Evolutionary conservation across 1,139 yeast species (phyloP).

Genomic region (Geotrichum aggregatum): DNA sequence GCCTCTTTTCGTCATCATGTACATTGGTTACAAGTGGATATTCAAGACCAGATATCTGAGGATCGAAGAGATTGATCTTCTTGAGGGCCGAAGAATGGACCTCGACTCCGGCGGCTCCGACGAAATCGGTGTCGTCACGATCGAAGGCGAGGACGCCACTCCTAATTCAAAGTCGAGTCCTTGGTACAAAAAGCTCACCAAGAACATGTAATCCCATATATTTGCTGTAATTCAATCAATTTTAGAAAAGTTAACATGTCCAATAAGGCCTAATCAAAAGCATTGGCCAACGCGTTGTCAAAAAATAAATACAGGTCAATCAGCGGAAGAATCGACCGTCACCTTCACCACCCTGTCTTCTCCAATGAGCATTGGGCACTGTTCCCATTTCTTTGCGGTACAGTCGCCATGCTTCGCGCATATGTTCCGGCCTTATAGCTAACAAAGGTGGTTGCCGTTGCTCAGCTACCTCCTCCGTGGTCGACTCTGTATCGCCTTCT

Average conservation of each 20-base stretch:
- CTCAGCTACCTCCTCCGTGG: slow-evolving; percentile 28
- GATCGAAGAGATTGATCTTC: slow-evolving; percentile 47
- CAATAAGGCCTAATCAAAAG: not conserved
- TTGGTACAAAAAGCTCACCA: not conserved
- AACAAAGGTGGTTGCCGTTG: slow-evolving; percentile 23
- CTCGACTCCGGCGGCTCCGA: slow-evolving; percentile 26
- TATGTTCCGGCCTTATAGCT: slow-evolving; percentile 73
- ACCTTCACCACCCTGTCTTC: slow-evolving; percentile 66
- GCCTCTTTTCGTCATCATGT: slow-evolving; percentile 52
- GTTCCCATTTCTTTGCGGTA: slow-evolving; percentile 61
- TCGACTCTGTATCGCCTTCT: slow-evolving; percentile 34
- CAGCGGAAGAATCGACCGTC: slow-evolving; percentile 65
- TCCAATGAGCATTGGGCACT: slow-evolving; percentile 63
- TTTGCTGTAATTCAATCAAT: not conserved
- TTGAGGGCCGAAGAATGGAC: slow-evolving; percentile 38
- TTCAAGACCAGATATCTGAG: slow-evolving; percentile 46
- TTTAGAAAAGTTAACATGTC: not conserved
- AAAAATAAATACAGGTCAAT: slow-evolving; percentile 9
- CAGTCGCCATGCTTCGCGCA: slow-evolving; percentile 83
- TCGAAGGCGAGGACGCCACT: slow-evolving; percentile 15
- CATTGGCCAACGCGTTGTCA: not conserved
- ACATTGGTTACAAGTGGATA: slow-evolving; percentile 41
- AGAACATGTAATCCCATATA: not conserved
- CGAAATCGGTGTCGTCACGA: slow-evolving; percentile 10
- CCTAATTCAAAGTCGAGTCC: not conserved